These are phyloP conservation scores for Calonectria hongkongensis DNA, from an alignment of 2,329 filamentous ascomycete species.

Conservation along the genomic window DNA sequence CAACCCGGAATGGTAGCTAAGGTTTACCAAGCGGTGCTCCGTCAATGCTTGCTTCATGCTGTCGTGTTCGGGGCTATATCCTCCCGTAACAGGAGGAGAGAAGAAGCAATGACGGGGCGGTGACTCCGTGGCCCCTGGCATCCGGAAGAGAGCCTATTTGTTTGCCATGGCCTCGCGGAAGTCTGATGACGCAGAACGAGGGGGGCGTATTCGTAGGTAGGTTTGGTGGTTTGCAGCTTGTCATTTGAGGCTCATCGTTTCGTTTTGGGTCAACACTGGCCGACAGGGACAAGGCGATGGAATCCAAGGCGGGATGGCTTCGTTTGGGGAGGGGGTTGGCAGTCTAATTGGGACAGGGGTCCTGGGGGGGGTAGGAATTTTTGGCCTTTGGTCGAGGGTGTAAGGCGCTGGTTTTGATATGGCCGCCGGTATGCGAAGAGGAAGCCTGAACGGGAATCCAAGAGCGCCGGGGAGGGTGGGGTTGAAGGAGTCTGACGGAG, in stretches of 20 bases:
- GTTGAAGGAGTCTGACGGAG: conserved; percentile 26
- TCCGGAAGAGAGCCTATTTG: conserved; percentile 48
- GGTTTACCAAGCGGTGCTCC: conserved; percentile 46
- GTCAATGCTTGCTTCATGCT: conserved; percentile 34
- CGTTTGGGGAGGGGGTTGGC: conserved; percentile 1
- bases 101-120: conserved; percentile 40
- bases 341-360: conserved; percentile 14
- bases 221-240: conserved; percentile 36
- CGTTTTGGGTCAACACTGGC: conserved; percentile 15
- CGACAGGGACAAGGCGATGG: conserved; percentile 23
- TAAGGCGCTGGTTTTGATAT: conserved; percentile 24
- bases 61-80: conserved; percentile 20
- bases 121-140: conserved; percentile 40
- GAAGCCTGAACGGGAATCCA: conserved; percentile 18
- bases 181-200: conserved; percentile 27
- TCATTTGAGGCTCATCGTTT: conserved; percentile 16
- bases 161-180: conserved; percentile 35
- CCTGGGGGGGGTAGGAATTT: neutral
- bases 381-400: conserved; percentile 8
- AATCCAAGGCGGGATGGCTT: conserved; percentile 8
- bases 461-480: conserved; percentile 21
- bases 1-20: conserved; percentile 41
- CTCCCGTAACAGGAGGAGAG: conserved; percentile 22
- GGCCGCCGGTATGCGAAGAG: conserved; percentile 18
- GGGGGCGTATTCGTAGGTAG: conserved; percentile 28